A percentile compares a stretch with the other conserved stretches of the same genome.
Evolutionary conservation across 495 filamentous ascomycete species (phyloP).

Genomic region (Darksidea phi): DNA sequence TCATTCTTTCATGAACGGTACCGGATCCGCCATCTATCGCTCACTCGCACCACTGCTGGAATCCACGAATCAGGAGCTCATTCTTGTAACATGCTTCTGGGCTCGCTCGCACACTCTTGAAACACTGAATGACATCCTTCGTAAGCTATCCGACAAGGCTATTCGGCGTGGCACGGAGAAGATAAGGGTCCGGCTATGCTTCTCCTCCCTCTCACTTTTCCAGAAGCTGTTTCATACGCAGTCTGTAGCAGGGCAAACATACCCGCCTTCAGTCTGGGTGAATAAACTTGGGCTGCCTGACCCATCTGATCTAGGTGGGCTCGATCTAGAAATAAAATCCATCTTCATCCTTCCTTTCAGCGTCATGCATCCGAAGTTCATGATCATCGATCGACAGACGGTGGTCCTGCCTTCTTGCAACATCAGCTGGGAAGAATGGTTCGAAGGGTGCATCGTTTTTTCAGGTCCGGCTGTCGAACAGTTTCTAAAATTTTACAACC

Average conservation of each 20-base stretch:
- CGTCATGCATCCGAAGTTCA: constrained; percentile 75
- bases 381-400: constrained; percentile 62
- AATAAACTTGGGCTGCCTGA: constrained; percentile 59
- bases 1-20: constrained; percentile 55
- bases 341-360: constrained; percentile 72
- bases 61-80: constrained; percentile 58
- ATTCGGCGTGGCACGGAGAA: constrained; percentile 33
- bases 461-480: constrained; percentile 54
- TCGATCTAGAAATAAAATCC: constrained; percentile 66
- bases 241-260: constrained; percentile 55
- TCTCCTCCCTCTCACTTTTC: constrained; percentile 63
- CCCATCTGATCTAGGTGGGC: constrained; percentile 50
- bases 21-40: constrained; percentile 54
- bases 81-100: constrained; percentile 80
- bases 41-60: constrained; percentile 57
- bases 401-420: constrained; percentile 69
- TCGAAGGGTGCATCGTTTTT: constrained; percentile 66
- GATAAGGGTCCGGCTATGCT: constrained; percentile 57
- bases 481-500: constrained; percentile 59
- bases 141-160: constrained; percentile 50
- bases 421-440: constrained; percentile 74
- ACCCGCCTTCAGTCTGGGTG: constrained; percentile 56
- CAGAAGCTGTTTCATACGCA: constrained; percentile 70
- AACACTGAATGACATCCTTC: constrained; percentile 51
- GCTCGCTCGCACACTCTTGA: constrained; percentile 56